Percentiles rank a stretch among this genome's conserved stretches.
phyloP scores from a whole-genome alignment of 2,329 filamentous ascomycete genomes.

The Massarina eburnea region DNA sequence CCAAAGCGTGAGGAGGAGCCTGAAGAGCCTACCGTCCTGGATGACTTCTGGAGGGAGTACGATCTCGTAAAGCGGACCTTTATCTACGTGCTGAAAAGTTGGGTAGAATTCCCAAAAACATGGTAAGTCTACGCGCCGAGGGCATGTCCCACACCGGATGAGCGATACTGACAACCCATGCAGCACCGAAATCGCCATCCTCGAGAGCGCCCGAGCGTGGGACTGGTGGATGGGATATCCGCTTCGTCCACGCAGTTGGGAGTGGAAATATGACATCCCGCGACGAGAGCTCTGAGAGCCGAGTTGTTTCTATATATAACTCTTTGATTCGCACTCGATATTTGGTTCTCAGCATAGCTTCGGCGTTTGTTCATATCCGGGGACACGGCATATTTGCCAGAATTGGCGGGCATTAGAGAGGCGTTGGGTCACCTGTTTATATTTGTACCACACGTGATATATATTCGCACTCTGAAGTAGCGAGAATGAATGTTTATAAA shows the following conservation, averaged over 20 bases:
- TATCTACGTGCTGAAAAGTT: slow-evolving; percentile 68
- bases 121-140: slow-evolving; percentile 60
- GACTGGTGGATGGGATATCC: slow-evolving; percentile 66
- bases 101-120: slow-evolving; percentile 67
- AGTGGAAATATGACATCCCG: slow-evolving; percentile 38
- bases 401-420: neutral
- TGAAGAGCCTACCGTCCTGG: slow-evolving; percentile 51
- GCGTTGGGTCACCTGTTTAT: neutral
- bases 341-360: neutral
- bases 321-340: neutral
- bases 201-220: slow-evolving; percentile 60
- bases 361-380: neutral
- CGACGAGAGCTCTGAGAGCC: neutral
- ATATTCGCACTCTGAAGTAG: no score
- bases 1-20: slow-evolving; percentile 45
- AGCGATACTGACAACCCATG: neutral
- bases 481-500: no score
- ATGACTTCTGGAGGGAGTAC: slow-evolving; percentile 67
- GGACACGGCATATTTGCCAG: no score
- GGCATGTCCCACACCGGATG: neutral
- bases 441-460: no score
- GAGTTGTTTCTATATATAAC: neutral
- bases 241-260: slow-evolving; percentile 60
- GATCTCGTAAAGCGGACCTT: slow-evolving; percentile 63
- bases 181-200: slow-evolving; percentile 55